Base-by-base conservation (phyloP, 352 stramenopile species). In the Globisporangium mamillatum region DNA sequence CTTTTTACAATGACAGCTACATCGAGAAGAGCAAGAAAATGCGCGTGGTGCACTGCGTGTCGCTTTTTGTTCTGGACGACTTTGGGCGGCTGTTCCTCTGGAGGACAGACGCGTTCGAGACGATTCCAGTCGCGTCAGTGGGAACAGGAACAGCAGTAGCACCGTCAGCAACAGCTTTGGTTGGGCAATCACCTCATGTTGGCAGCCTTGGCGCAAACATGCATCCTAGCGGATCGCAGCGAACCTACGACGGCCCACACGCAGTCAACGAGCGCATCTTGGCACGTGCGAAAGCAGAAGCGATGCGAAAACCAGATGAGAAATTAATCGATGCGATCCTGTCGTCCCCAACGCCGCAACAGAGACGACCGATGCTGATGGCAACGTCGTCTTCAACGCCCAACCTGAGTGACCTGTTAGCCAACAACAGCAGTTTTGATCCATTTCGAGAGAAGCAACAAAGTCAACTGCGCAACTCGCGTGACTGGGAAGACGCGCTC, bases 261-360 rank as follows among this genome's bases (percentile, higher is more conserved):
- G 76, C 80, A 4, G 76, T 92, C 50, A 85, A 83, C 52, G 77
- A 93, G 68, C 72, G 86, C 44, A 67, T 94, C 4, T 66, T 94
- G 1, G 74, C 76, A 44, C 72, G 86, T 18, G 84, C 86, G 2
- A 82, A 82, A 63, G 76, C 77, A 16, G 82, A 92, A 54, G 79
- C 73, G 0, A 66, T 70, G 16, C 79, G 74, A 22, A 73, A 74
- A 18, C 83, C 84, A 0, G 82, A 94, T 29, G 83, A 92, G n/a
- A 71, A 77, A 3, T 58, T 90, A 12, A 78, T 94, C 36, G 77
- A 93, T 14, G 81, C 84, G n/a, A 94, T 94, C 56, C 67, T 94
- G 65, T 69, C 81, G 25, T 78, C 83, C 20, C 79, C 82, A 14
- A 86, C 78, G 16, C 77, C 78, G 22, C 69, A 75, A 7, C 68